phyloP scores from a whole-genome alignment of 208 protist genomes.

The Acanthamoeba castellanii region DNA sequence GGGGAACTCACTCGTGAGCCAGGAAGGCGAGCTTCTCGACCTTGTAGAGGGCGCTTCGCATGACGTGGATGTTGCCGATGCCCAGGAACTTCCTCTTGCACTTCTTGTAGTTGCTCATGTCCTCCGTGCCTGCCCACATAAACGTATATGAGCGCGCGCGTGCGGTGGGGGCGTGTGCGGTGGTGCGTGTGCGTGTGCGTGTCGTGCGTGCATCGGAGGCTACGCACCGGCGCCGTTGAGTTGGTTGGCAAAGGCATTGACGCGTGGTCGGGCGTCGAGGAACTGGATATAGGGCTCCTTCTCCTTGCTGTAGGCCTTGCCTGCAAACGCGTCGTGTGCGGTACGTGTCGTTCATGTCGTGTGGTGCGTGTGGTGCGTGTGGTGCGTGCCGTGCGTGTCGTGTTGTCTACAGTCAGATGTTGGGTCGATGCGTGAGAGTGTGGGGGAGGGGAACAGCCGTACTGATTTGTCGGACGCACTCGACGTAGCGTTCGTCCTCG shows the following conservation, averaged over 20 bases:
- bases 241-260: conserved; percentile 71
- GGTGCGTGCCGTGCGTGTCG: neutral
- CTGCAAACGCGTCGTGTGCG: neutral
- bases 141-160: neutral
- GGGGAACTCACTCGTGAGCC: neutral
- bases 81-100: conserved; percentile 82
- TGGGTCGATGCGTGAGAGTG: neutral
- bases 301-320: conserved; percentile 9
- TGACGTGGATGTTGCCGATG: conserved; percentile 78
- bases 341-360: no score
- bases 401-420: neutral
- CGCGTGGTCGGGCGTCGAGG: conserved; percentile 56
- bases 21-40: conserved; percentile 7
- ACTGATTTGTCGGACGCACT: neutral
- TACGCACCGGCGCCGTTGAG: conserved; percentile 23
- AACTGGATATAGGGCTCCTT: conserved; percentile 41
- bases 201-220: no score
- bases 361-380: neutral
- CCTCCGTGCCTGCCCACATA: conserved; percentile 77
- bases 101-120: conserved; percentile 76
- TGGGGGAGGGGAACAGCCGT: neutral
- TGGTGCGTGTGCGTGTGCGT: neutral
- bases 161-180: neutral
- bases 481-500: conserved; percentile 78
- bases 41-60: conserved; percentile 37